Base-by-base conservation (phyloP, 2,329 filamentous ascomycete genomes). In the Aspergillus novoparasiticus region DNA sequence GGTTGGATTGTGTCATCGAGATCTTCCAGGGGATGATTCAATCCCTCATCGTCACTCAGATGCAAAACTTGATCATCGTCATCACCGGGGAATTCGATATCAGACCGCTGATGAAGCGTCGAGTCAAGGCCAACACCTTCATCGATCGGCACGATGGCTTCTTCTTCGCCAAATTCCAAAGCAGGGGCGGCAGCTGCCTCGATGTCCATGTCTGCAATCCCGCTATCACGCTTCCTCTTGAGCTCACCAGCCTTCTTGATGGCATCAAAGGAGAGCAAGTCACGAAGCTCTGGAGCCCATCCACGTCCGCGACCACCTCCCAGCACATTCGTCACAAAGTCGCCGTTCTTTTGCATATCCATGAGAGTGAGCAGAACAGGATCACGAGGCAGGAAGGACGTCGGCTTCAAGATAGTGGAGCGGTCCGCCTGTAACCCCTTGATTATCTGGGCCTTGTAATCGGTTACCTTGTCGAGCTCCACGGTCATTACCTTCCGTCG, bases 181-280 rank as follows among this genome's bases (percentile, higher is more conserved):
- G 83, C 79, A 63, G 60, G 93, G 87, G 55, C 87, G 89, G 79
- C 93, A 32, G 83, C 85, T 36, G 86, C 87, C 57, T 86, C 85
- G 53, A 90, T 88, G 66, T 90, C 91, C 66, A 95, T 85, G 72
- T 94, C 93, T 51, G 90, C 91, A 67, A 95, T 87, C 28, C 91
- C 93, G 71, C 90, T 93, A 73, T 97, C 93, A 50, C 95, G 89
- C 85, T 99, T 99, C 63, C 95, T 88, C 86, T 98, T 99, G 60
- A 94, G 85, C 65, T 96, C 93, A 62, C 89, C 90, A 48, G 89
- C 86, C 62, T 88, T 88, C 65, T 89, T 89, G 19, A 96, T 86
- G 16, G 92, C 86, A 68, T 96, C 92, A 48, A 97, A 83, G 1
- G 93, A 96, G n/a, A 98, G 83, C 71, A 99, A 88, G n/a, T 91